A percentile compares a stretch with the other conserved stretches of the same genome.
These are phyloP conservation scores for Phytophthora pseudosyringae DNA, from an alignment of 352 stramenopile genomes.

Conservation along the genomic window DNA sequence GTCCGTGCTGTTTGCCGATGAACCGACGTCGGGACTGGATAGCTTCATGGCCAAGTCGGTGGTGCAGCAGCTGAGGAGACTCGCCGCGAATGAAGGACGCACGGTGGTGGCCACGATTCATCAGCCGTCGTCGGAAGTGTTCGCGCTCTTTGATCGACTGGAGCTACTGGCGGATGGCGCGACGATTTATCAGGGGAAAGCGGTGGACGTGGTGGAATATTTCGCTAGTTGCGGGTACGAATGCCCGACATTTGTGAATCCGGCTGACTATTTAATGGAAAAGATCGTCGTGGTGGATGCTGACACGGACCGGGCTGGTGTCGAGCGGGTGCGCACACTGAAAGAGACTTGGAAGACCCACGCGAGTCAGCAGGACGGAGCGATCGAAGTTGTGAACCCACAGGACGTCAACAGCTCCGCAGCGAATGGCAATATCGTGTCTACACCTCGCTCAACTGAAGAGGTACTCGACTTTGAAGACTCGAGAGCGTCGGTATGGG, in stretches of 20 bases:
- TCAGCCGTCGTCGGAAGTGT: slow-evolving; percentile 70
- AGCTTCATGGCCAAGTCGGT: slow-evolving; percentile 65
- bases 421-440: background rate
- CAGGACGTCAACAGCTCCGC: slow-evolving; percentile 20
- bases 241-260: slow-evolving; percentile 59
- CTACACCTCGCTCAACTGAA: background rate
- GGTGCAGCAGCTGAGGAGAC: slow-evolving; percentile 51
- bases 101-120: slow-evolving; percentile 90
- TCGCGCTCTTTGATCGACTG: slow-evolving; percentile 50
- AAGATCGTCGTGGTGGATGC: slow-evolving; percentile 59
- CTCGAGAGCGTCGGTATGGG: slow-evolving; percentile 32
- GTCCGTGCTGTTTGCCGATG: slow-evolving; percentile 82
- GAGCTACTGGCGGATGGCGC: slow-evolving; percentile 52
- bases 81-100: slow-evolving; percentile 74
- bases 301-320: slow-evolving; percentile 37
- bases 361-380: background rate
- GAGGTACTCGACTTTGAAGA: slow-evolving; percentile 29
- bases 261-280: slow-evolving; percentile 60
- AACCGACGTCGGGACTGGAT: slow-evolving; percentile 71
- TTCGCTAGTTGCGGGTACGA: slow-evolving; percentile 41
- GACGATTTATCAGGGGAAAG: slow-evolving; percentile 50
- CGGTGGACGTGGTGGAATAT: slow-evolving; percentile 42
- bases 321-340: slow-evolving; percentile 22
- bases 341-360: slow-evolving; percentile 31
- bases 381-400: slow-evolving; percentile 27